Base-by-base conservation (phyloP, 1,284 basidiomycete genomes). In the Rhodotorula sp. region DNA sequence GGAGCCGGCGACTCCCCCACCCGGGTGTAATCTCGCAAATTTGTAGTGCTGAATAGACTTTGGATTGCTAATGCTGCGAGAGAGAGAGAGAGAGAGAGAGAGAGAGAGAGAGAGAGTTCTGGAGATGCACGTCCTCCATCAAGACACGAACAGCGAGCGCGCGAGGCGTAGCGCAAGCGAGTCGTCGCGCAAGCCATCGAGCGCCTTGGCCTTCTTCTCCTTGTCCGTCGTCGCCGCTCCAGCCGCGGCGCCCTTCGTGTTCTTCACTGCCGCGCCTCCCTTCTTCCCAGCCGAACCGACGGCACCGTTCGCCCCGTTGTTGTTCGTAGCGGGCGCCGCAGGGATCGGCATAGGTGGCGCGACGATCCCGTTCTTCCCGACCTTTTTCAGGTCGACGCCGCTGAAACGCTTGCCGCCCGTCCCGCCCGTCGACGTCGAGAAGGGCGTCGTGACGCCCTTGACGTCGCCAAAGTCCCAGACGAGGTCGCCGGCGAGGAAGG, bases 391-490 rank as follows among this genome's bases (percentile, higher is more conserved):
- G 56, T 70, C 68, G 56, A 70, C 64, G 30, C 64, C 68, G 29
- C 48, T 48, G 48, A 70, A 70, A 47, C 56, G 54, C 27, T 54
- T 46, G 49, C 53, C 49, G 22, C 34, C 32, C 22, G 22, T n/a
- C 6, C 30, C 34, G 11, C 47, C 62, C 32, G 54, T 32, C 52
- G 52, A 53, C 29, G 52, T 4, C 13, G 55, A 34, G 51, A 61
- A 52, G 3, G 65, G 62, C 39, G 66, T 69, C 44, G 63, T 62
- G 29, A 72, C 73, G 9, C 64, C 67, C 30, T 57, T 56, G 46
- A 74, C 73, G 44, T 72, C 68, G 24, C 64, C 64, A 13, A 70
- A 61, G 27, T 69, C 73, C 59, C 65, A 70, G 29, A 70, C 68
- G n/a, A 70, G 49, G 57, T 70, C 68, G 30, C 68, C 68, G 24